These are phyloP conservation scores for Daldinia sp. DNA, from an alignment of 2,329 filamentous ascomycete genomes.

Conservation along the genomic window DNA sequence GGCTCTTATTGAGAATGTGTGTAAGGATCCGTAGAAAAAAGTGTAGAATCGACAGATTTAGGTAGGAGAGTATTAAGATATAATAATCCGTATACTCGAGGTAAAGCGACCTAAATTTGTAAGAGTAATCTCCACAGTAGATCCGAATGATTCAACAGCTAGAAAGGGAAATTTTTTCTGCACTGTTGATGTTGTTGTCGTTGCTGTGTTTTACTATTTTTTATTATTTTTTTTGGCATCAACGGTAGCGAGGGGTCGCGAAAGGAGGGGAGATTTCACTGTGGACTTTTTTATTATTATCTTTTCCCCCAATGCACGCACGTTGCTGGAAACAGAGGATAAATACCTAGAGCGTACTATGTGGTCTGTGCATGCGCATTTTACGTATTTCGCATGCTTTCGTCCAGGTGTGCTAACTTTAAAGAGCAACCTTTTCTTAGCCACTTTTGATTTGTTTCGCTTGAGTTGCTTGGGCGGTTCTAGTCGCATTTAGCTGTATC, in stretches of 20 bases:
- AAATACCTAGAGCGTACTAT: background rate
- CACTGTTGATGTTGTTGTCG: background rate
- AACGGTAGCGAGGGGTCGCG: slow-evolving; percentile 34
- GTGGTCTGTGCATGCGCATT: background rate
- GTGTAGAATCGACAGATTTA: too few species aligned
- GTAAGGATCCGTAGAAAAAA: too few species aligned
- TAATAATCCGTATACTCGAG: background rate
- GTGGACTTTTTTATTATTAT: slow-evolving; percentile 16
- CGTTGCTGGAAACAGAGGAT: background rate
- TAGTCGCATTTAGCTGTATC: background rate
- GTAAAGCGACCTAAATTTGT: background rate
- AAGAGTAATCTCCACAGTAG: background rate
- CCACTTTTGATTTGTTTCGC: background rate
- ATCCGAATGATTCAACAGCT: background rate
- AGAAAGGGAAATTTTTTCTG: background rate
- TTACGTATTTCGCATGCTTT: background rate
- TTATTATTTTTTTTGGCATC: slow-evolving; percentile 30
- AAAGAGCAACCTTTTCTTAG: slow-evolving; percentile 2
- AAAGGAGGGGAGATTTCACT: slow-evolving; percentile 32
- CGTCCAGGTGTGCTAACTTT: slow-evolving; percentile 1
- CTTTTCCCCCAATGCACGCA: background rate
- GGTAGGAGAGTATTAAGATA: too few species aligned
- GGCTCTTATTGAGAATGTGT: too few species aligned
- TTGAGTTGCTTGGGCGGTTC: too few species aligned
- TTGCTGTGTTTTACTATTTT: slow-evolving; percentile 13